Conservation (phyloP, 2,329 filamentous ascomycete genomes). For the Graphilbum fragrans region DNA sequence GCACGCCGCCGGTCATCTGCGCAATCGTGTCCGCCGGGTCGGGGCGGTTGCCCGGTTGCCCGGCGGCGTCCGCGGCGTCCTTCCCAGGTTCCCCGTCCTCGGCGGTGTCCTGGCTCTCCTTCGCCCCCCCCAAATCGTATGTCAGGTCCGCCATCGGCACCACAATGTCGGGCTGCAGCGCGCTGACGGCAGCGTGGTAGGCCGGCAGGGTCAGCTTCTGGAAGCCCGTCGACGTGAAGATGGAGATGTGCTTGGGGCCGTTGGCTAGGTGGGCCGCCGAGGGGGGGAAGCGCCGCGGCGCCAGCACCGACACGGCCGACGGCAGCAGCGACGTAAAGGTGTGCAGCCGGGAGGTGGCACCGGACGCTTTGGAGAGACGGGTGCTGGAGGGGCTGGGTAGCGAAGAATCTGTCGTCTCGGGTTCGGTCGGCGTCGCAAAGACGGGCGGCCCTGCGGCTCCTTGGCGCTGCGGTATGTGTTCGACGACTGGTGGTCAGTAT, state of each 20-base stretch:
- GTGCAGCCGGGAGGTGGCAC: slow-evolving; percentile 41
- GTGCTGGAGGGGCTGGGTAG: too few species aligned
- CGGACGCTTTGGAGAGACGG: neutral
- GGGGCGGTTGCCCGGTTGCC: neutral
- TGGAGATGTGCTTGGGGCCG: slow-evolving; percentile 56
- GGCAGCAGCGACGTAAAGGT: slow-evolving; percentile 63
- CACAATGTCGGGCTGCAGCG: slow-evolving; percentile 68
- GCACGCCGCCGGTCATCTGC: slow-evolving; percentile 1
- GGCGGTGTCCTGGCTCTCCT: too few species aligned
- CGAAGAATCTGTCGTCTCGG: too few species aligned
- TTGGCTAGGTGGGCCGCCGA: slow-evolving; percentile 61
- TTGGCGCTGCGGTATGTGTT: slow-evolving; percentile 4
- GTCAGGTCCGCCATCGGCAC: slow-evolving; percentile 66
- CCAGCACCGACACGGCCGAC: slow-evolving; percentile 57
- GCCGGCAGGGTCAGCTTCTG: slow-evolving; percentile 54
- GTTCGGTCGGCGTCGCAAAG: slow-evolving; percentile 2
- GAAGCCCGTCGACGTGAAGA: slow-evolving; percentile 84
- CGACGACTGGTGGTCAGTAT: slow-evolving; percentile 5
- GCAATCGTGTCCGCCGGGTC: neutral
- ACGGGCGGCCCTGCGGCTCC: slow-evolving; percentile 6
- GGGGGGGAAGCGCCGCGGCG: slow-evolving; percentile 64
- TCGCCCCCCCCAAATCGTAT: too few species aligned
- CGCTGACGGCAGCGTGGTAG: slow-evolving; percentile 53
- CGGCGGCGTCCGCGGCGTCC: slow-evolving; percentile 17
- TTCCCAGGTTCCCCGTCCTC: too few species aligned